phyloP scores from a whole-genome alignment of 2,329 filamentous ascomycete species.

The Colletotrichum nymphaeae region DNA sequence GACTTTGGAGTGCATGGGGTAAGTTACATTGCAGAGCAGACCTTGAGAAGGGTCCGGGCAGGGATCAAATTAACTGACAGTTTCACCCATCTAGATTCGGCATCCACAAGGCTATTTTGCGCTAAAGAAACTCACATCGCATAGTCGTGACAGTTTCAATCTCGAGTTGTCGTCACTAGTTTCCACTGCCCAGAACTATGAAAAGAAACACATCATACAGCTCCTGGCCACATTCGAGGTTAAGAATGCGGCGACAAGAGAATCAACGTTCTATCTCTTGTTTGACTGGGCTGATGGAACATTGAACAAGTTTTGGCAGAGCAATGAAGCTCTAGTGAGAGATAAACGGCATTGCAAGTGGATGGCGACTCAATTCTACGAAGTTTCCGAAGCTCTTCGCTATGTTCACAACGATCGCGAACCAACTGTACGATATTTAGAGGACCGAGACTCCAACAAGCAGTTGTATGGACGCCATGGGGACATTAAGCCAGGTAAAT shows the following conservation, averaged over 20 bases:
- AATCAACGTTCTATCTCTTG: constrained; percentile 7
- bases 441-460: constrained; percentile 1
- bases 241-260: background rate
- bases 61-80: background rate
- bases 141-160: background rate
- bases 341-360: constrained; percentile 6
- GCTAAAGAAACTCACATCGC: constrained; percentile 25
- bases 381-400: constrained; percentile 5
- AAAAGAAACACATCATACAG: constrained; percentile 17
- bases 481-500: constrained; percentile 22
- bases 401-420: constrained; percentile 18
- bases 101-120: constrained; percentile 24
- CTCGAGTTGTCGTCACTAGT: constrained; percentile 15
- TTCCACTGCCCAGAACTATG: background rate
- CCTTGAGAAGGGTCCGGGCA: too few relatives aligned
- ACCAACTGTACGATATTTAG: background rate
- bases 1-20: constrained; percentile 26
- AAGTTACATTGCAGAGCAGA: background rate
- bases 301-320: constrained; percentile 23
- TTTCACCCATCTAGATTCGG: background rate
- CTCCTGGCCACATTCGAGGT: constrained; percentile 24
- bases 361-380: constrained; percentile 26
- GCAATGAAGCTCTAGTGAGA: background rate
- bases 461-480: constrained; percentile 19
- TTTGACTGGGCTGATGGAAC: constrained; percentile 28